Percentiles rank a stretch among this genome's conserved stretches.
These are phyloP conservation scores for Coemansia sp. DNA, from an alignment of 192 early-diverging fungal genomes.

Conservation along the genomic window DNA sequence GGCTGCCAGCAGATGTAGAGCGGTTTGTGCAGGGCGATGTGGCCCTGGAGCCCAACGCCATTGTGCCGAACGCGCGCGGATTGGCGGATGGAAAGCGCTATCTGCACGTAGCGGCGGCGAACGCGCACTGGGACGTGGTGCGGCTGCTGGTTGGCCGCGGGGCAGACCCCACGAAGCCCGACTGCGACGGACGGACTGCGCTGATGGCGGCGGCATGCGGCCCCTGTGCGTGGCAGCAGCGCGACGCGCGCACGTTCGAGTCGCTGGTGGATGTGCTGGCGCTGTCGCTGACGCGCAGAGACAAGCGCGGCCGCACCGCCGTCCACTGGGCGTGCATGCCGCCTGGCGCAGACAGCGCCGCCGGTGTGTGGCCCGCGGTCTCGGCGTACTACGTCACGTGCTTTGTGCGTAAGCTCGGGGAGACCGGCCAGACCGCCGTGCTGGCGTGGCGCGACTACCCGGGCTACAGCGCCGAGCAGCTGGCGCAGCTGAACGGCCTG, in stretches of 20 bases:
- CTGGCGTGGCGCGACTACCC: conserved; percentile 34
- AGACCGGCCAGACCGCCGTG: conserved; percentile 14
- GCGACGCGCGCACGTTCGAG: conserved; percentile 18
- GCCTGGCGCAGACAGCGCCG: not conserved
- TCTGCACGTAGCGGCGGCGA: conserved; percentile 29
- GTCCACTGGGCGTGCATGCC: conserved; percentile 42
- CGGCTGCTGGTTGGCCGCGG: conserved; percentile 36
- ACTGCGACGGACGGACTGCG: conserved; percentile 34
- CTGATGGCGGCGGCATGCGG: conserved; percentile 38
- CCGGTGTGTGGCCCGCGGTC: conserved; percentile 10
- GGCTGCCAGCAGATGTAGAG: conserved; percentile 16
- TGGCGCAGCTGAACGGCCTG: conserved; percentile 15
- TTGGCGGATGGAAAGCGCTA: conserved; percentile 12
- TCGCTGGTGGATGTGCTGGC: conserved; percentile 38
- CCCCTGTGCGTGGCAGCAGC: conserved; percentile 19
- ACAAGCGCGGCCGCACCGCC: conserved; percentile 36
- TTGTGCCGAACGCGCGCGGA: conserved; percentile 1
- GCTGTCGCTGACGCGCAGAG: conserved; percentile 21
- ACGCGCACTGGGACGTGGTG: conserved; percentile 41
- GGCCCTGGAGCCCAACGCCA: conserved; percentile 13
- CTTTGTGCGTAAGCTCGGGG: conserved; percentile 14
- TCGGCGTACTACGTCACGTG: conserved; percentile 19
- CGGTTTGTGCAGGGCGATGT: conserved; percentile 13
- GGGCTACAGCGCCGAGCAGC: conserved; percentile 20
- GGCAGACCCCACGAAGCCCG: conserved; percentile 11